These are phyloP conservation scores for Candida sojae DNA, from an alignment of 1,139 yeast species.

Conservation along the genomic window DNA sequence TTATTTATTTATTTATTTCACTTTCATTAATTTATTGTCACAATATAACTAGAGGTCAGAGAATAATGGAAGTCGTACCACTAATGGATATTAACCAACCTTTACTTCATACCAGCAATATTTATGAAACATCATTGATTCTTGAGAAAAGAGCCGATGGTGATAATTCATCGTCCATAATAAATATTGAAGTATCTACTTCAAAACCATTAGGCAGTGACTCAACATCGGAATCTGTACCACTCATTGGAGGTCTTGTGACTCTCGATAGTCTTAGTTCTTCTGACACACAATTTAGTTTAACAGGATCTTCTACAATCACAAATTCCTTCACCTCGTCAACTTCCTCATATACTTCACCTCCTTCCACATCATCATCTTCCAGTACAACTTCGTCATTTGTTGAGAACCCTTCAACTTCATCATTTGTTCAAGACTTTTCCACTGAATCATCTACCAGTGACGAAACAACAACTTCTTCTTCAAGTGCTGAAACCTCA, in stretches of 20 bases:
- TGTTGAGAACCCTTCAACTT: not conserved
- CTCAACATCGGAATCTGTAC: not conserved
- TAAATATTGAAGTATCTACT: not conserved
- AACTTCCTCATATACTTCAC: slow-evolving; percentile 5
- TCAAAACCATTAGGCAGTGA: not conserved
- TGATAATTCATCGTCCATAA: slow-evolving; percentile 7
- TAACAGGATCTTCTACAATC: slow-evolving; percentile 1
- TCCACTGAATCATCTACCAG: not conserved
- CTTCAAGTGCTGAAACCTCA: not conserved
- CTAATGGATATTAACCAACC: not conserved
- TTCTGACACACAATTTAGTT: too few relatives aligned
- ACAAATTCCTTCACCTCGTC: slow-evolving; percentile 5
- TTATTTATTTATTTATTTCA: not conserved
- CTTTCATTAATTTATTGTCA: not conserved
- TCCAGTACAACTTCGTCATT: slow-evolving; percentile 8
- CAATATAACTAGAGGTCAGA: not conserved
- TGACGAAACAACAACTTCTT: slow-evolving; percentile 4
- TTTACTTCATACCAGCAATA: not conserved
- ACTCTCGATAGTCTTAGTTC: slow-evolving; percentile 1
- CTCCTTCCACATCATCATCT: slow-evolving; percentile 8
- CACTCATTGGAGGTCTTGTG: not conserved
- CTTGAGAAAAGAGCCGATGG: slow-evolving; percentile 10
- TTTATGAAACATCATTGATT: not conserved
- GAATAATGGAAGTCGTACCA: not conserved
- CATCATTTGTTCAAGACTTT: slow-evolving; percentile 3